These are phyloP conservation scores for Yarrowia bubula DNA, from an alignment of 805 yeast genomes.

Conservation along the genomic window DNA sequence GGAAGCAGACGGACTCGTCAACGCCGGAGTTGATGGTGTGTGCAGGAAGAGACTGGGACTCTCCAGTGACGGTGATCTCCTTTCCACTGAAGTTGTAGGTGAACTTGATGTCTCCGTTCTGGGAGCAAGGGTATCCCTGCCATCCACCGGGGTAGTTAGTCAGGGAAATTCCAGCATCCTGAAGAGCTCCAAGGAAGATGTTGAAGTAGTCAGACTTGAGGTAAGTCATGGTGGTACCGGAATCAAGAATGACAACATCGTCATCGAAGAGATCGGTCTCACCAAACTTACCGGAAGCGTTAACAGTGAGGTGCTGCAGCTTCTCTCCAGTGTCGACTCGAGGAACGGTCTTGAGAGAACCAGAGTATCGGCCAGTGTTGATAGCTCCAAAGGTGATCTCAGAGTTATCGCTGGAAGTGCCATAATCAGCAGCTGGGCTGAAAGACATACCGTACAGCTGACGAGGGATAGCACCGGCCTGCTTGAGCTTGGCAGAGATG, in stretches of 20 bases:
- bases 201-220: conserved; percentile 35
- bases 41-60: neutral
- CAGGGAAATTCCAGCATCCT: conserved; percentile 43
- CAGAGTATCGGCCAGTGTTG: conserved; percentile 49
- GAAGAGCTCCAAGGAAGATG: conserved; percentile 41
- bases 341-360: conserved; percentile 37
- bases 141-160: neutral
- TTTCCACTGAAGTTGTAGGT: conserved; percentile 53
- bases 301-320: conserved; percentile 25
- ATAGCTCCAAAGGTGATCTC: conserved; percentile 49
- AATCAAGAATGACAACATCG: conserved; percentile 32
- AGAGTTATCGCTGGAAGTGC: neutral
- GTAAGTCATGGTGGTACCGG: conserved; percentile 34
- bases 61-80: neutral
- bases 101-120: conserved; percentile 35
- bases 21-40: neutral
- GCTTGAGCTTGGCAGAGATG: neutral
- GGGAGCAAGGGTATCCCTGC: conserved; percentile 1
- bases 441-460: neutral
- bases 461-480: neutral
- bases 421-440: neutral
- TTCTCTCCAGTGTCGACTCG: conserved; percentile 14
- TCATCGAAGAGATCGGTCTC: conserved; percentile 14
- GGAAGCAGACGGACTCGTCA: neutral
- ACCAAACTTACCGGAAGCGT: neutral